Base-by-base conservation (phyloP, 225 moss, liverwort and hornwort species). In the Sphagnum tenellum region DNA sequence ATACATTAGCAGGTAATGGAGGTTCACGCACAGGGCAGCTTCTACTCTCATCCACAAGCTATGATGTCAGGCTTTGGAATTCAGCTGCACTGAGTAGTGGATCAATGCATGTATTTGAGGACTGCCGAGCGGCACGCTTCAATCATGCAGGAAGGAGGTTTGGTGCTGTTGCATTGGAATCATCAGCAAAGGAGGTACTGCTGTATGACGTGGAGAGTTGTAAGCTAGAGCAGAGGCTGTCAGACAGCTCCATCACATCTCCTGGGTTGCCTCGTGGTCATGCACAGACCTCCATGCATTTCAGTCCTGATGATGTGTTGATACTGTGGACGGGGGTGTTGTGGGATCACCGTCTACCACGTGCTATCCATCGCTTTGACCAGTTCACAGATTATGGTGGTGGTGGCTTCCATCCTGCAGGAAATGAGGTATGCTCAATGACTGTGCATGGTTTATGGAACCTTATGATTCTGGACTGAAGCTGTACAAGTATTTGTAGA, bases 361-460 rank as follows among this genome's bases (percentile, higher is more conserved):
- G 86, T 60, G 93, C 93, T 58, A 81, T 98, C 49, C 98, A 98
- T 78, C 81, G 90, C 59, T 98, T 98, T 76, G 98, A 98, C 70
- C 98, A 98, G 77, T 98, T 98, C 72, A 87, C 90, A 58, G 98
- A 98, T 62, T 98, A 93, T 47, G 98, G 98, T 67, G 98, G 98
- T 49, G 98, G 98, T 62, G 93, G 93, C 58, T 98, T 98, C 69
- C 98, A 98, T 79, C 98, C 98, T 76, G 92, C 93, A 65, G 98
- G 98, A 60, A 98, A 98, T 73, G 98, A 98, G 85, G 98, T 98
- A 73, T 56, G 70, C 29, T 29, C 29, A 29, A 29, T 29, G 29
- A 29, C 29, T 29, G 29, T 29, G 29, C 29, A 29, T 29, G 29
- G 29, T 29, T 29, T 29, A 29, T 29, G 29, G 29, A 29, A 29